phyloP scores from a whole-genome alignment of 2,329 filamentous ascomycete species.

The Drechslera avenae region DNA sequence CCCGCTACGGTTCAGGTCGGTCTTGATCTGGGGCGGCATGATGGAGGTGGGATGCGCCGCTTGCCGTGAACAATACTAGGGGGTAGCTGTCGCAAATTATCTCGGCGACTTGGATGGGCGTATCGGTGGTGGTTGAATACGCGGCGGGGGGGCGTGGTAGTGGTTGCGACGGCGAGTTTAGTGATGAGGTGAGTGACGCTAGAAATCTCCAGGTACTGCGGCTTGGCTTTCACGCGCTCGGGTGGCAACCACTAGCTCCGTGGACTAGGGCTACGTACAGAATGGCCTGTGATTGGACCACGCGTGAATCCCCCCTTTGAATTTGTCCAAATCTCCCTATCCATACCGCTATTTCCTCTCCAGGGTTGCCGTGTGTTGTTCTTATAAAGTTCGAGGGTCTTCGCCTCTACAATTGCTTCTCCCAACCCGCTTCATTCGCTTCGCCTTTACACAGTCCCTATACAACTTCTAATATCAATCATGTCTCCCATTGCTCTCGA shows the following conservation, averaged over 20 bases:
- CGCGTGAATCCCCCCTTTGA: constrained; percentile 13
- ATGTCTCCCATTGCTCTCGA: constrained; percentile 69
- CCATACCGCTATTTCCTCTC: constrained; percentile 34
- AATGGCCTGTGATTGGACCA: constrained; percentile 22
- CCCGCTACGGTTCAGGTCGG: constrained; percentile 91
- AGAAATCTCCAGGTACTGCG: constrained; percentile 24
- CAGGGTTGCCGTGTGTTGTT: constrained; percentile 14
- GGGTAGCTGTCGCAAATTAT: neutral
- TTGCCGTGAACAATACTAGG: neutral
- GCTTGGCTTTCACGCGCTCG: constrained; percentile 16
- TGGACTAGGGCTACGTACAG: constrained; percentile 21
- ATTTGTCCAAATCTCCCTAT: constrained; percentile 29
- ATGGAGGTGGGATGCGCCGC: constrained; percentile 3
- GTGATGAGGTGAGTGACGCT: constrained; percentile 20
- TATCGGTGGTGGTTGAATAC: constrained; percentile 19
- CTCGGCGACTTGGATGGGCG: constrained; percentile 1
- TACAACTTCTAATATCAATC: constrained; percentile 26
- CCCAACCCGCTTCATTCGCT: constrained; percentile 6
- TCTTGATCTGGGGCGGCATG: constrained; percentile 93
- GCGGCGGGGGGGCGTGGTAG: constrained; percentile 19
- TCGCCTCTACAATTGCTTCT: constrained; percentile 24
- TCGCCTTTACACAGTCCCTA: constrained; percentile 1
- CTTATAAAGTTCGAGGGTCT: constrained; percentile 20
- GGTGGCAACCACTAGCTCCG: constrained; percentile 18
- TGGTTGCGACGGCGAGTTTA: constrained; percentile 8